phyloP scores from a whole-genome alignment of 208 protist species.

The Trypanosoma theileri region DNA sequence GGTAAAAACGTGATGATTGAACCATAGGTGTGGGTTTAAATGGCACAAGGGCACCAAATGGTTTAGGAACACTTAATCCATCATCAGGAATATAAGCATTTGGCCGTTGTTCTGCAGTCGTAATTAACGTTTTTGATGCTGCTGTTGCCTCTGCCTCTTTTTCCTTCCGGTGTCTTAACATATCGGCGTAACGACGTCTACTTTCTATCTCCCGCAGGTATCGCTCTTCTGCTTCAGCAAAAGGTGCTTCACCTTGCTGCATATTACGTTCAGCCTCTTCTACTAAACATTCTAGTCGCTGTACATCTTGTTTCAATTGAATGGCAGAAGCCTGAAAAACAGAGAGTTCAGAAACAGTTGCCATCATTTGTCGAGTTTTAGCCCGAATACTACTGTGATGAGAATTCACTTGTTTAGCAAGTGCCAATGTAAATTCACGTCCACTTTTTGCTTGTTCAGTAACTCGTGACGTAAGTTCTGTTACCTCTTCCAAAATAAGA shows the following conservation, averaged over 20 bases:
- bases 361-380: conserved; percentile 94
- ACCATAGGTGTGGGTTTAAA: conserved; percentile 43
- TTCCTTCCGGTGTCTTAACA: conserved; percentile 53
- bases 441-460: conserved; percentile 81
- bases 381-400: conserved; percentile 88
- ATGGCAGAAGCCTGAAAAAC: conserved; percentile 92
- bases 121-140: conserved; percentile 29
- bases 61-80: conserved; percentile 82
- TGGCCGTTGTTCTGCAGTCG: conserved; percentile 78
- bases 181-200: conserved; percentile 55
- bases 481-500: conserved; percentile 95
- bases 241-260: conserved; percentile 77
- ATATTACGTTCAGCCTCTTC: conserved; percentile 81
- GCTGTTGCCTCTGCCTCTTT: conserved; percentile 30
- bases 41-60: conserved; percentile 77
- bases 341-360: conserved; percentile 95
- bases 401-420: conserved; percentile 93
- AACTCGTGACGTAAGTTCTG: conserved; percentile 86
- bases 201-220: conserved; percentile 68
- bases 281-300: conserved; percentile 71
- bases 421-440: conserved; percentile 88
- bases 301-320: conserved; percentile 89
- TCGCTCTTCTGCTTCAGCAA: conserved; percentile 72
- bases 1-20: conserved; percentile 30
- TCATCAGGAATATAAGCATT: conserved; percentile 92